Base-by-base conservation (phyloP, 208 protist species). In the Leishmania amazonensis region DNA sequence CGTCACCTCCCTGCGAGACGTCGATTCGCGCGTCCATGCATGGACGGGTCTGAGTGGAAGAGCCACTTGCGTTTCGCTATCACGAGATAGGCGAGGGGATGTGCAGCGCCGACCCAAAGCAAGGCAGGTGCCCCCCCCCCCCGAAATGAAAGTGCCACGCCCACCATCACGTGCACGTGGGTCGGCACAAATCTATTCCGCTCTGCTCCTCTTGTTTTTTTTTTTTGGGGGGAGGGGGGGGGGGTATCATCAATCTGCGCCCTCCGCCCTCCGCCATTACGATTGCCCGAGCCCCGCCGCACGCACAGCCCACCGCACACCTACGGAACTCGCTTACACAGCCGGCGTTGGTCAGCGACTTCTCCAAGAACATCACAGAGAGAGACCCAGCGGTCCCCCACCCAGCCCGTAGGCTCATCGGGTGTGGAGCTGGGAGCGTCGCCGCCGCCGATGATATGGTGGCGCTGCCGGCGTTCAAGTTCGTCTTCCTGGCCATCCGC, bases 401-500 rank as follows among this genome's bases (percentile, higher is more conserved):
- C 31, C 8, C 31, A 19, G 3, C 31, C 53, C 58, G 19, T 28
- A 51, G 15, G 53, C 6, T 42, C 28, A 67, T 78, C n/a, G 54
- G 78, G 54, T n/a, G 35, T 9, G 45, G 28, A 9, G 40, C n/a
- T 45, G 58, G 76, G 62, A 75, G 40, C 65, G 54, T 38, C 71
- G 28, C 64, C 54, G 54, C 64, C 31, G 58, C 58, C 2, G 82
- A 88, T 81, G 84, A 80, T 42, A 97, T 95, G 91, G 90, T 94
- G n/a, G 91, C 90, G 13, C 87, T 95, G 35, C 93, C 93, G 1
- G 89, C 85, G 21, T 83, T 94, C 57, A 94, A 93, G 80, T 94
- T 97, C 51, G 65, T 92, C 75, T 91, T 96, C 75, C 86, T 97
- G 62, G 94, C 86, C 15, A 83, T 95, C 40, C 90, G 94, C 4